Percentiles rank a stretch among this genome's conserved stretches.
Evolutionary conservation across 2,329 filamentous ascomycete genomes (phyloP).

Genomic region (Stachybotrys echinatus): DNA sequence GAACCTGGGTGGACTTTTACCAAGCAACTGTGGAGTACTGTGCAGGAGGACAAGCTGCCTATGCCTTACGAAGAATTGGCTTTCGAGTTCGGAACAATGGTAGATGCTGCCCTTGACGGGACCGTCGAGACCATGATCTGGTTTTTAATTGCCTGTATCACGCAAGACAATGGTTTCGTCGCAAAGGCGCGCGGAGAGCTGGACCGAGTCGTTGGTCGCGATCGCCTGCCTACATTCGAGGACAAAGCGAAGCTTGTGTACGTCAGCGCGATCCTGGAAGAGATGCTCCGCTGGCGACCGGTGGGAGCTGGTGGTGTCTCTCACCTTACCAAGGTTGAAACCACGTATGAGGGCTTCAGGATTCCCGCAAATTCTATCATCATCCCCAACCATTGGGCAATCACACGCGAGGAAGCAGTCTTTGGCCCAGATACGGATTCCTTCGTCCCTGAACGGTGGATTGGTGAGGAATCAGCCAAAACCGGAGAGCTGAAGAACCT

Average conservation of each 20-base stretch:
- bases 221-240: constrained; percentile 30
- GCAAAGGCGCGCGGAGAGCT: constrained; percentile 33
- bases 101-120: constrained; percentile 26
- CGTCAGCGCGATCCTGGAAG: constrained; percentile 34
- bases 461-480: constrained; percentile 10
- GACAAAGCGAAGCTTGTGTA: constrained; percentile 35
- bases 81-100: constrained; percentile 23
- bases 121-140: constrained; percentile 21
- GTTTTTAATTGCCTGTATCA: constrained; percentile 24
- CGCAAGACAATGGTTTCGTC: constrained; percentile 12
- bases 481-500: constrained; percentile 17
- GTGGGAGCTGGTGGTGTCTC: constrained; percentile 30
- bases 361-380: constrained; percentile 39
- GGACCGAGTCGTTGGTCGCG: constrained; percentile 32
- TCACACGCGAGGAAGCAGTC: constrained; percentile 27
- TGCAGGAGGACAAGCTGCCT: constrained; percentile 9
- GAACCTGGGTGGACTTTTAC: constrained; percentile 23
- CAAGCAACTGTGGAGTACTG: constrained; percentile 20
- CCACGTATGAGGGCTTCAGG: constrained; percentile 29
- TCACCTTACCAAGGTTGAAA: constrained; percentile 27
- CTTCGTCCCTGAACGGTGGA: constrained; percentile 28
- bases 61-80: constrained; percentile 23
- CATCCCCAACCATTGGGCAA: constrained; percentile 35
- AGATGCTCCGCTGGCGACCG: constrained; percentile 40
- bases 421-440: constrained; percentile 30